Base-by-base conservation (phyloP, 257 asterid genomes). In the Ballota nigra region DNA sequence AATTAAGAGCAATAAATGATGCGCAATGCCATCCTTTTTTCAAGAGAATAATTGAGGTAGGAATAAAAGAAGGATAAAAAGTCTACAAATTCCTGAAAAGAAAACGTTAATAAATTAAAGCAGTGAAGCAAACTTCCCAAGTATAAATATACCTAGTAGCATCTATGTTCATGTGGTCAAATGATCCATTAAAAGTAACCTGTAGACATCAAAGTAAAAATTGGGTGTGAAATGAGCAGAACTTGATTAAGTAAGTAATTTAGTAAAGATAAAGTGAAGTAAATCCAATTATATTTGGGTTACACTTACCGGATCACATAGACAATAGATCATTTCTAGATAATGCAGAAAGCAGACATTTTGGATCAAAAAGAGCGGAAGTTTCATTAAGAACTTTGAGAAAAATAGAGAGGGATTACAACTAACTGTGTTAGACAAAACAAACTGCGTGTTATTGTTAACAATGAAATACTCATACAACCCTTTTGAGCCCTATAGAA, bases 101-200 rank as follows among this genome's bases (percentile, higher is more conserved):
- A 38, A 56, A 71, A 51, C 9, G n/a, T 33, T 51, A 47, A 34
- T 24, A 74, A 22, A 36, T 23, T 23, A 26, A 66, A 56, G 55
- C 47, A 69, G 70, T 49, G 56, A n/a, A 69, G 61, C 13, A 33
- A 51, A 52, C 51, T 40, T 70, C 62, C 70, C 40, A 53, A 61
- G 51, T 57, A 76, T 63, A 77, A 81, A 72, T 72, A 63, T 82
- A 94, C 98, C 98, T 94, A 36, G 99, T 87, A 70, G 97, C 89
- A 59, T 94, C 99, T 78, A 94, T 91, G 77, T 88, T 94, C 97
- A 94, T 84, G 88, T 94, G 99, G 78, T 91, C 99, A 73, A 91
- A 94, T 71, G 97, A 91, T 86, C 99, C 99, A 70, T 94, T 94
- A 64, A 94, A 94, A 38, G 97, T 86, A 68, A 94, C 97, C 98